phyloP scores from a whole-genome alignment of 805 yeast species.

The Pichia pseudocactophila region DNA sequence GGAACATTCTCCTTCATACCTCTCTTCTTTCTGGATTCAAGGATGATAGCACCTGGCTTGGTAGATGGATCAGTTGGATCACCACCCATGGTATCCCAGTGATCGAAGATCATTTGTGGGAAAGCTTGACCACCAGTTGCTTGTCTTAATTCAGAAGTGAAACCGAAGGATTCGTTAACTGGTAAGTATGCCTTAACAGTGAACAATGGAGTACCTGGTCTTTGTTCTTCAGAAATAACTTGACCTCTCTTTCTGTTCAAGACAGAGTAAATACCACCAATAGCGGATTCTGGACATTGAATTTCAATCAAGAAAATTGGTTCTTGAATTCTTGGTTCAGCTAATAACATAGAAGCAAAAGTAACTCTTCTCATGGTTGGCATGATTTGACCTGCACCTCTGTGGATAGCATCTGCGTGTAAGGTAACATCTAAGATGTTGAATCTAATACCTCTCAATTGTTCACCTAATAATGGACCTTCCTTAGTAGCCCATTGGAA shows the following conservation, averaged over 20 bases:
- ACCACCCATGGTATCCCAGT: constrained; percentile 88
- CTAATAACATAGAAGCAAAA: constrained; percentile 95
- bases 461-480: constrained; percentile 98
- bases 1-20: constrained; percentile 97
- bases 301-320: constrained; percentile 99
- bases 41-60: constrained; percentile 54
- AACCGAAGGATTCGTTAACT: constrained; percentile 99
- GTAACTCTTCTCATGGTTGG: constrained; percentile 99
- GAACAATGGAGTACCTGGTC: constrained; percentile 99
- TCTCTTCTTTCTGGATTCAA: constrained; percentile 77
- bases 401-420: constrained; percentile 99
- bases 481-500: constrained; percentile 99
- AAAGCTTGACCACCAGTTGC: constrained; percentile 99
- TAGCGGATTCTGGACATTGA: constrained; percentile 98
- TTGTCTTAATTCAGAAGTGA: constrained; percentile 98
- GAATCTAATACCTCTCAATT: constrained; percentile 90
- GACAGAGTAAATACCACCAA: constrained; percentile 99
- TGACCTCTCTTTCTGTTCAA: constrained; percentile 99
- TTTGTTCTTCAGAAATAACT: constrained; percentile 98
- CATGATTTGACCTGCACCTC: constrained; percentile 99
- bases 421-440: constrained; percentile 98
- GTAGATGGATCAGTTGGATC: constrained; percentile 83
- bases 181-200: constrained; percentile 99
- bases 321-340: constrained; percentile 98
- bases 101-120: constrained; percentile 99